phyloP scores from a whole-genome alignment of 192 early-diverging fungal genomes.

The Umbelopsis sp. region DNA sequence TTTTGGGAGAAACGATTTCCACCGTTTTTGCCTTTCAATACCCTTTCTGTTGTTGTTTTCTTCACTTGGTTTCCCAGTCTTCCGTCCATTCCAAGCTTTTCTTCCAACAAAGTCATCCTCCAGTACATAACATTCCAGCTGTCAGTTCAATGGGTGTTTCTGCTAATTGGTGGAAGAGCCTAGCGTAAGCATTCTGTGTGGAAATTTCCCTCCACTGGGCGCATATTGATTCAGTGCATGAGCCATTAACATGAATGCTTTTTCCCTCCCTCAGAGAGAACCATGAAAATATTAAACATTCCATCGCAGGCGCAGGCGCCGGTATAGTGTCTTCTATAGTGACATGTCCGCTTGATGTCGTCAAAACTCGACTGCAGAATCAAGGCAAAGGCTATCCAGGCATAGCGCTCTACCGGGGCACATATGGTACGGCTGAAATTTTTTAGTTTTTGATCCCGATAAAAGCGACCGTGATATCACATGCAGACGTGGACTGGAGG shows the following conservation, averaged over 20 bases:
- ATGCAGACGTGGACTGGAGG: background rate
- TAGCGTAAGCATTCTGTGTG: conserved; percentile 25
- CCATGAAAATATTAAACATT: conserved; percentile 70
- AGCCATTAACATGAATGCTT: background rate
- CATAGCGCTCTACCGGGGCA: conserved; percentile 58
- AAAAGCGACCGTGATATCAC: background rate
- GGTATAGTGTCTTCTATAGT: conserved; percentile 82
- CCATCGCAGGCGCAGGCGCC: conserved; percentile 81
- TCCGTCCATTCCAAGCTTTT: background rate
- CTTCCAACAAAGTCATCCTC: background rate
- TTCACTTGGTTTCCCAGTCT: background rate
- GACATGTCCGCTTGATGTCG: conserved; percentile 92
- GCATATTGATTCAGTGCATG: background rate
- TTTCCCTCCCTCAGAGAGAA: conserved; percentile 21
- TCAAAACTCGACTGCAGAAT: conserved; percentile 94
- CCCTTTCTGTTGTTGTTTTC: no score
- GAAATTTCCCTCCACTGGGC: background rate
- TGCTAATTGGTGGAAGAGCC: conserved; percentile 30
- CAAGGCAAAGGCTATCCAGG: conserved; percentile 51
- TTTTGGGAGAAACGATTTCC: background rate
- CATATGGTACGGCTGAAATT: conserved; percentile 41
- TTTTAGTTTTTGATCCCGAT: background rate
- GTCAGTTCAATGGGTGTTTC: conserved; percentile 28
- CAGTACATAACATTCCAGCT: background rate
- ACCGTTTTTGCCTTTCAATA: background rate